Base-by-base conservation (phyloP, 139 green algal species). In the Ettlia oleoabundans region DNA sequence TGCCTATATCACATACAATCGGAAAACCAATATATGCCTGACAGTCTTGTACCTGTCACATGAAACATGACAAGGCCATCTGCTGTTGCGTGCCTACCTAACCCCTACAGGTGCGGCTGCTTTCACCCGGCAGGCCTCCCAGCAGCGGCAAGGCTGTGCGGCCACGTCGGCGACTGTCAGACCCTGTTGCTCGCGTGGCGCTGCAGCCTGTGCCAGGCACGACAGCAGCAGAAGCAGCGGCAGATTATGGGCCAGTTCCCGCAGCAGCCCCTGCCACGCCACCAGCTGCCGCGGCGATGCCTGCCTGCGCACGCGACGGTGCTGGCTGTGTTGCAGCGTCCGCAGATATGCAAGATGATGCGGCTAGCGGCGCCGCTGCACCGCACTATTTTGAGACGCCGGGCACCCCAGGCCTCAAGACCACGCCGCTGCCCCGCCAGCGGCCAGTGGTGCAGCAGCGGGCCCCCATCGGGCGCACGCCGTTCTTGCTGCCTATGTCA, bases 361-460 rank as follows among this genome's bases (percentile, higher is more conserved):
- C 10, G 18, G 69, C 41, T 19, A 63, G 42, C 42, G 43, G 47
- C 43, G 9, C n/a, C 28, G 37, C 30, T 40, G 26, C 28, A n/a
- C 26, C 66, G 52, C 66, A 42, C 3, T 51, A 22, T 24, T 80
- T 69, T 41, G 73, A 80, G 26, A 80, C 73, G 1, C 73, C 73
- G 22, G 73, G 73, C 73, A 80, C 73, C 4, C 73, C 73, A 15
- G 73, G 73, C 22, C 53, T 80, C 21, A 67, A 80, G 37, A 55
- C 58, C 24, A 80, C 73, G 24, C 73, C 73, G 26, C 53, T 80
- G 73, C 73, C 73, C 3, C 52, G 73, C 22, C 73, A 80, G 73
- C 73, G 73, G 35, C 73, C 73, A 0, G 73, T 72, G 35, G 33
- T 51, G 65, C 32, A 66, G 43, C 70, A 77, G 43, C 70, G 70